phyloP scores from a whole-genome alignment of 208 protist genomes.

The Tritrichomonas foetus region DNA sequence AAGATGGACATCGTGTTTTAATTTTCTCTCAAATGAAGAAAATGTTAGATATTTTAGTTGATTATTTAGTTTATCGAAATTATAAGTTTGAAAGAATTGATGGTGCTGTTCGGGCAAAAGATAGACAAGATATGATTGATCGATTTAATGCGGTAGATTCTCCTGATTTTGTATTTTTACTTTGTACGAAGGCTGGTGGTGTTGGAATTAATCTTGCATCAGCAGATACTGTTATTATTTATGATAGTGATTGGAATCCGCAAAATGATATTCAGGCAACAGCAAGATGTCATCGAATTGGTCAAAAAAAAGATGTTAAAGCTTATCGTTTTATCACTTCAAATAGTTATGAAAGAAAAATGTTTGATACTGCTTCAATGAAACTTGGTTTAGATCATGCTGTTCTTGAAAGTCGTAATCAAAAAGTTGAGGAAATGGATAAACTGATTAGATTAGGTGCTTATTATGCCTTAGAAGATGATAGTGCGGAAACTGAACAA shows the following conservation, averaged over 20 bases:
- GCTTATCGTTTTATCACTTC: slow-evolving; percentile 72
- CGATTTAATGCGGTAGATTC: slow-evolving; percentile 41
- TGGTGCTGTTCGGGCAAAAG: slow-evolving; percentile 42
- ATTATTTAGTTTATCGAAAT: slow-evolving; percentile 67
- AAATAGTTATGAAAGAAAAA: slow-evolving; percentile 71
- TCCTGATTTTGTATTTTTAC: slow-evolving; percentile 48
- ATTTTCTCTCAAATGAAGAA: slow-evolving; percentile 85
- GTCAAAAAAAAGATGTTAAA: slow-evolving; percentile 74
- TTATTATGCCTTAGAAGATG: slow-evolving; percentile 44
- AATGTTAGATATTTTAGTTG: slow-evolving; percentile 77
- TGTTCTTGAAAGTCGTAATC: background rate
- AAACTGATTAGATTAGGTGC: slow-evolving; percentile 44
- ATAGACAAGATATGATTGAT: slow-evolving; percentile 52
- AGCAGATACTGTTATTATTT: slow-evolving; percentile 63
- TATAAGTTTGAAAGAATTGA: slow-evolving; percentile 69
- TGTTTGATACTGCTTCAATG: slow-evolving; percentile 70
- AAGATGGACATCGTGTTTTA: slow-evolving; percentile 76
- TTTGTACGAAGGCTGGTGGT: slow-evolving; percentile 57
- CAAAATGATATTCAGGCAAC: slow-evolving; percentile 62
- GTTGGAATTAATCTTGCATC: slow-evolving; percentile 61
- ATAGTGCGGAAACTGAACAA: background rate
- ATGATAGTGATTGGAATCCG: slow-evolving; percentile 64
- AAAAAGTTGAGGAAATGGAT: slow-evolving; percentile 36
- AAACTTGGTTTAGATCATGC: slow-evolving; percentile 70
- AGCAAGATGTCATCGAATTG: slow-evolving; percentile 87